Evolutionary conservation across 495 filamentous ascomycete species (phyloP).

Genomic region (Penicillium odoratum): DNA sequence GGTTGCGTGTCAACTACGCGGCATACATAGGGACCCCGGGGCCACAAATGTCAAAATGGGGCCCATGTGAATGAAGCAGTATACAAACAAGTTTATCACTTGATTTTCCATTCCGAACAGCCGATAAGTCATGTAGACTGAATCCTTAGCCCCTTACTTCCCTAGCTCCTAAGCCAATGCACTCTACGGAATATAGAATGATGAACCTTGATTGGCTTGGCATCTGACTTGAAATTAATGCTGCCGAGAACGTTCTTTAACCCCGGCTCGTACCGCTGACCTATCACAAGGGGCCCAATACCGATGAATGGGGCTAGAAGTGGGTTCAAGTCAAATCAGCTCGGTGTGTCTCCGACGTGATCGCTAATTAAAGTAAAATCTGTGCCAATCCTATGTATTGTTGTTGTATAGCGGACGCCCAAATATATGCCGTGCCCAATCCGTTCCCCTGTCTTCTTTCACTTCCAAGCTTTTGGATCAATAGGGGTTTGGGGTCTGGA

Average conservation of each 20-base stretch:
- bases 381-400: not conserved
- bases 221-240: not conserved
- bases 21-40: slow-evolving; percentile 2
- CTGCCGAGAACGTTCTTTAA: not conserved
- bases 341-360: not conserved
- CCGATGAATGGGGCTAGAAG: not conserved
- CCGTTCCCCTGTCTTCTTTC: not conserved
- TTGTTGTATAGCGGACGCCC: not conserved
- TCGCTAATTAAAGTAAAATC: slow-evolving; percentile 1
- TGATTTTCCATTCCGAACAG: not conserved
- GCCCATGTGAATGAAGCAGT: not conserved
- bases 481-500: not conserved
- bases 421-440: not conserved
- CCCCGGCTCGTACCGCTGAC: not conserved
- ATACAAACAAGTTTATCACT: not conserved
- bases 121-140: no score
- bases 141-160: no score
- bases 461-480: not conserved
- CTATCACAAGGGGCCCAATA: not conserved
- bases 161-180: not conserved
- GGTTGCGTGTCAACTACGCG: slow-evolving; percentile 7
- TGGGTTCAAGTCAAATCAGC: not conserved
- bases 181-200: not conserved
- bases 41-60: slow-evolving; percentile 2
- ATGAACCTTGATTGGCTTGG: not conserved